These are phyloP conservation scores for Mucor saturninus DNA, from an alignment of 371 early-diverging fungal species.

Conservation along the genomic window DNA sequence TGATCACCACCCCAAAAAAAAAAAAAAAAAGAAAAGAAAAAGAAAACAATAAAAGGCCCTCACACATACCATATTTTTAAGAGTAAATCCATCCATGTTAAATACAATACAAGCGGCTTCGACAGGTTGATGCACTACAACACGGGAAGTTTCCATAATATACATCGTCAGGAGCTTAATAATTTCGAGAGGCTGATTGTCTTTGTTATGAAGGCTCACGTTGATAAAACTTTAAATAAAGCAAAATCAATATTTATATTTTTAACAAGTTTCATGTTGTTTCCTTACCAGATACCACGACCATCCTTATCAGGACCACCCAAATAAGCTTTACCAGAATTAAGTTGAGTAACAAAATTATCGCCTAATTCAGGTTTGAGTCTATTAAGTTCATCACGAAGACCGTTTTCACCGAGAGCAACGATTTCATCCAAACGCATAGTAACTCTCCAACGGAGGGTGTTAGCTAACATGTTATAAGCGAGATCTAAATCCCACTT, in stretches of 20 bases:
- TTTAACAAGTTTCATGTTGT: neutral
- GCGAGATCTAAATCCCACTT: conserved; percentile 78
- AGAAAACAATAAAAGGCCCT: neutral
- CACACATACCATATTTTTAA: conserved; percentile 74
- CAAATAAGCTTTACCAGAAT: conserved; percentile 60
- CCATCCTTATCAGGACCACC: conserved; percentile 63
- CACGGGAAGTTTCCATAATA: conserved; percentile 84
- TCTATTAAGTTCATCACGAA: conserved; percentile 46
- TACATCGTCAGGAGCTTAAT: conserved; percentile 70
- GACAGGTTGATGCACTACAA: conserved; percentile 71
- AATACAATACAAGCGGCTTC: conserved; percentile 87
- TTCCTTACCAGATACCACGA: conserved; percentile 65
- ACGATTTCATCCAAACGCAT: conserved; percentile 63
- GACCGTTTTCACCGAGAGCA: conserved; percentile 58
- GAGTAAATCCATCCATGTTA: conserved; percentile 81
- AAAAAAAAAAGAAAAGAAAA: neutral
- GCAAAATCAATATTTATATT: neutral
- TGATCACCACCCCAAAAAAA: conserved; percentile 7
- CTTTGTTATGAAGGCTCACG: conserved; percentile 60
- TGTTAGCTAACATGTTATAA: conserved; percentile 62
- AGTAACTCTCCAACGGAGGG: conserved; percentile 70
- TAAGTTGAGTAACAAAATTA: conserved; percentile 51
- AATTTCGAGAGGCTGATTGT: conserved; percentile 62
- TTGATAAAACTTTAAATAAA: conserved; percentile 57
- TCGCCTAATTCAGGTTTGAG: conserved; percentile 49